Conservation (phyloP, 169 alveolate genomes). For the Plasmodium knowlesi region DNA sequence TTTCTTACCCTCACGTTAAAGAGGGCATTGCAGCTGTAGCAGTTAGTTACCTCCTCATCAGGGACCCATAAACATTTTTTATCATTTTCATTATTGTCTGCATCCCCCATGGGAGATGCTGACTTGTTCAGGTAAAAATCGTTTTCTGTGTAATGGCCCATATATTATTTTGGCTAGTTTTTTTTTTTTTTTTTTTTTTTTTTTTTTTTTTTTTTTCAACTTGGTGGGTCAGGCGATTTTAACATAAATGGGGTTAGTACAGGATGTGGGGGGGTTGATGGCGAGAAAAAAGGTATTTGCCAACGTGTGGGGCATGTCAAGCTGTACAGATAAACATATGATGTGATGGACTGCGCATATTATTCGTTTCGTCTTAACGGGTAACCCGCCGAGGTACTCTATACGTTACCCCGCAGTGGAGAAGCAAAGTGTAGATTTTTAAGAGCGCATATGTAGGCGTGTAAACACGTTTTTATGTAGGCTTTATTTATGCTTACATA, state of each 20-base stretch:
- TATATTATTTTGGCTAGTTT: conserved; percentile 33
- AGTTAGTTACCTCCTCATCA: conserved; percentile 71
- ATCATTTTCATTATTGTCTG: conserved; percentile 56
- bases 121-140: conserved; percentile 10
- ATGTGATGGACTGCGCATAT: neutral
- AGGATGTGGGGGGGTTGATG: neutral
- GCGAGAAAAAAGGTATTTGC: neutral
- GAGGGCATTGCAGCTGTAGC: conserved; percentile 58
- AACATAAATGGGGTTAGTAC: neutral
- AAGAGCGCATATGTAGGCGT: neutral
- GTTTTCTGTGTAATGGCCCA: conserved; percentile 35
- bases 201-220: neutral
- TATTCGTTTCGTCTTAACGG: neutral
- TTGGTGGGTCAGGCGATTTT: neutral
- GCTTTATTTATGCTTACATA: neutral
- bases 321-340: neutral
- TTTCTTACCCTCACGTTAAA: conserved; percentile 73
- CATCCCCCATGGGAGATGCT: conserved; percentile 41
- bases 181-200: conserved; percentile 23
- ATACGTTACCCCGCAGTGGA: neutral
- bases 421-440: neutral
- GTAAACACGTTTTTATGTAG: neutral
- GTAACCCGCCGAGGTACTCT: neutral
- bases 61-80: conserved; percentile 67
- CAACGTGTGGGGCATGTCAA: neutral